Evolutionary conservation across 2,329 filamentous ascomycete genomes (phyloP).

Genomic region (Juglanconis oblonga): DNA sequence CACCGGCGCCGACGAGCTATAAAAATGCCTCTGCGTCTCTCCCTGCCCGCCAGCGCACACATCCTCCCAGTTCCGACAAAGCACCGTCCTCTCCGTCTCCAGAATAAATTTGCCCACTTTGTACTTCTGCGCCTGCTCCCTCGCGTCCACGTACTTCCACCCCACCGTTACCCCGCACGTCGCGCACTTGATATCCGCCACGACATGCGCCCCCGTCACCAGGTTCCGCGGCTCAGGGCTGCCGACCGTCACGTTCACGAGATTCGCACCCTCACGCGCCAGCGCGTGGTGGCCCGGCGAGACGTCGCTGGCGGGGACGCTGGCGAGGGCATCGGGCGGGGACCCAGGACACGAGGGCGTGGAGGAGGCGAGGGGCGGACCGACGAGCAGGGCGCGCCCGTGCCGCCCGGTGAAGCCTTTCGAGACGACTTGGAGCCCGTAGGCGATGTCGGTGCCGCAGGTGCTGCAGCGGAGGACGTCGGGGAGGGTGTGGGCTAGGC

Average conservation of each 20-base stretch:
- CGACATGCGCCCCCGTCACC: conserved; percentile 61
- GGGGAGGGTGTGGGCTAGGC: conserved; percentile 43
- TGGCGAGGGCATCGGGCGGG: conserved; percentile 26
- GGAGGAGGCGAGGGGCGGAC: conserved; percentile 23
- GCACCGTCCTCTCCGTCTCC: conserved; percentile 57
- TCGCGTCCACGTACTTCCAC: conserved; percentile 67
- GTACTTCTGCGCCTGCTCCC: conserved; percentile 58
- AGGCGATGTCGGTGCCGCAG: conserved; percentile 61
- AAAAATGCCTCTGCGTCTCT: conserved; percentile 10
- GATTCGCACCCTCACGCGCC: conserved; percentile 22
- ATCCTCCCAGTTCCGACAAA: conserved; percentile 54
- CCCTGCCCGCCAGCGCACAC: conserved; percentile 18
- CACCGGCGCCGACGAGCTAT: conserved; percentile 18
- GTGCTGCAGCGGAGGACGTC: conserved; percentile 57
- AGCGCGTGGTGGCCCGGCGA: conserved; percentile 18
- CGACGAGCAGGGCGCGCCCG: conserved; percentile 61
- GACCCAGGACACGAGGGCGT: conserved; percentile 14
- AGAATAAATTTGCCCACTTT: conserved; percentile 69
- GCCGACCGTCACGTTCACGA: conserved; percentile 57
- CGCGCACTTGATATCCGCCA: conserved; percentile 60
- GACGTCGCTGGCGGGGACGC: conserved; percentile 12
- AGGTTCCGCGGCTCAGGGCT: conserved; percentile 54
- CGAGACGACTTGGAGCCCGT: conserved; percentile 58
- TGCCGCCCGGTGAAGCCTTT: conserved; percentile 66
- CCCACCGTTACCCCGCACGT: conserved; percentile 57